Conservation (phyloP, 768 basidiomycete species). For the Auriscalpium microsporum region DNA sequence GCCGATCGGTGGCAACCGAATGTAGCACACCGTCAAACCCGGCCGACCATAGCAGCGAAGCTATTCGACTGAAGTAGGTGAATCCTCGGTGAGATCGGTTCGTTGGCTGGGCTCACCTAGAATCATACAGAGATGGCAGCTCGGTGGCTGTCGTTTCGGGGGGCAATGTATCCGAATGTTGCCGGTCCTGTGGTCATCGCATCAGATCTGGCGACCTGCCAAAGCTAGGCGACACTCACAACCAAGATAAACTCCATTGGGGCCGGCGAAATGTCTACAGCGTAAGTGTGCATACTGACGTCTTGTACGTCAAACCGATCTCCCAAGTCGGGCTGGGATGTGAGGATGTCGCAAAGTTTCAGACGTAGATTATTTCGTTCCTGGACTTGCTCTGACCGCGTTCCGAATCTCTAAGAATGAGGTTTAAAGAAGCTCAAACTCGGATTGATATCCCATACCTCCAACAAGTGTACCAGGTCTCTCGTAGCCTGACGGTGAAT, state of each 20-base stretch:
- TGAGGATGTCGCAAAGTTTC: no score
- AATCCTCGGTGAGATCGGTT: not conserved
- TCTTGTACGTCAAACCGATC: conserved; percentile 9
- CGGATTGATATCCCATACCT: no score
- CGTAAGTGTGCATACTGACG: conserved; percentile 7
- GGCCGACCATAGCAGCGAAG: conserved; percentile 2
- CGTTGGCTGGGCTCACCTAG: not conserved
- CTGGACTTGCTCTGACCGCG: no score
- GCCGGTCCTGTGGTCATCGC: not conserved
- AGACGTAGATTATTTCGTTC: no score
- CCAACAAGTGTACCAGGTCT: no score
- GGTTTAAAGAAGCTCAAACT: no score
- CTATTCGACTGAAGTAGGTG: conserved; percentile 2
- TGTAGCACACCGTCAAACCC: conserved; percentile 13
- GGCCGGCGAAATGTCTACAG: conserved; percentile 7
- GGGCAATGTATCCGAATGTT: not conserved
- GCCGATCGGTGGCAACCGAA: conserved; percentile 1
- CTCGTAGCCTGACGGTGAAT: no score
- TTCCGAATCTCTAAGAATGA: no score
- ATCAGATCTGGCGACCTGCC: not conserved
- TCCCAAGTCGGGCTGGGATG: not conserved
- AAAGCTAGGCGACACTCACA: not conserved
- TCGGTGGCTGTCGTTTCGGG: not conserved
- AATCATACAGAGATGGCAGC: conserved; percentile 7
- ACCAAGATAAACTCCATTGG: conserved; percentile 10